A percentile compares a stretch with the other conserved stretches of the same genome.
Evolutionary conservation across 768 basidiomycete species (phyloP).

Genomic region (Hypholoma fasciculare): DNA sequence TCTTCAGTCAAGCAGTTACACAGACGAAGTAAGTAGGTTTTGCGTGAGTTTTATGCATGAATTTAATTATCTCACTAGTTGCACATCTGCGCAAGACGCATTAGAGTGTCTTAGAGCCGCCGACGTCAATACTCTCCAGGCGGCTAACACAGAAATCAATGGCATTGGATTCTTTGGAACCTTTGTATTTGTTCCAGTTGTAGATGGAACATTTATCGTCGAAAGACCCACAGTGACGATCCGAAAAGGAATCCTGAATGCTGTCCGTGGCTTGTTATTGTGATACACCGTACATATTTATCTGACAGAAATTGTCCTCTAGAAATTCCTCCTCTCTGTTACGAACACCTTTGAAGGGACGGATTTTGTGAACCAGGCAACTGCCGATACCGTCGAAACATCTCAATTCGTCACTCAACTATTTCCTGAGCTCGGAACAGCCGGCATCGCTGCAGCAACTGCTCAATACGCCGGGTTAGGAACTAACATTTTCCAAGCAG

Average conservation of each 20-base stretch:
- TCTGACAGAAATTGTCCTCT: background rate
- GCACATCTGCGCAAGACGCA: slow-evolving; percentile 29
- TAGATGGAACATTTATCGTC: slow-evolving; percentile 47
- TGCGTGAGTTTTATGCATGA: too few species aligned
- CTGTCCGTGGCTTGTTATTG: slow-evolving; percentile 6
- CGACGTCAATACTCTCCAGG: slow-evolving; percentile 30
- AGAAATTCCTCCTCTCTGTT: slow-evolving; percentile 36
- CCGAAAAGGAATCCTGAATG: slow-evolving; percentile 23
- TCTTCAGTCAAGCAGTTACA: slow-evolving; percentile 5
- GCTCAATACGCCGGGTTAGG: slow-evolving; percentile 33
- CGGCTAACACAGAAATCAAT: slow-evolving; percentile 32
- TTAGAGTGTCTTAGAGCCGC: slow-evolving; percentile 40
- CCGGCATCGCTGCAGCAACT: slow-evolving; percentile 26
- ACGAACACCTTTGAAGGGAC: slow-evolving; percentile 41
- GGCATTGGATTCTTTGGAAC: slow-evolving; percentile 37
- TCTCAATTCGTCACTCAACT: slow-evolving; percentile 34
- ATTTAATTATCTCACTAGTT: slow-evolving; percentile 23
- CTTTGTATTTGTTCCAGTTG: slow-evolving; percentile 42
- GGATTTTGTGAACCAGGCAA: slow-evolving; percentile 35
- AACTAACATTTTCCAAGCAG: slow-evolving; percentile 33
- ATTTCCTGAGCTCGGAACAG: slow-evolving; percentile 37
- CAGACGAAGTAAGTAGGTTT: slow-evolving; percentile 1
- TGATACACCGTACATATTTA: background rate
- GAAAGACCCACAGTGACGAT: slow-evolving; percentile 39
- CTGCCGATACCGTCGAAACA: slow-evolving; percentile 25